phyloP scores from a whole-genome alignment of 2,329 filamentous ascomycete genomes.

The Trichoderma koningiopsis region DNA sequence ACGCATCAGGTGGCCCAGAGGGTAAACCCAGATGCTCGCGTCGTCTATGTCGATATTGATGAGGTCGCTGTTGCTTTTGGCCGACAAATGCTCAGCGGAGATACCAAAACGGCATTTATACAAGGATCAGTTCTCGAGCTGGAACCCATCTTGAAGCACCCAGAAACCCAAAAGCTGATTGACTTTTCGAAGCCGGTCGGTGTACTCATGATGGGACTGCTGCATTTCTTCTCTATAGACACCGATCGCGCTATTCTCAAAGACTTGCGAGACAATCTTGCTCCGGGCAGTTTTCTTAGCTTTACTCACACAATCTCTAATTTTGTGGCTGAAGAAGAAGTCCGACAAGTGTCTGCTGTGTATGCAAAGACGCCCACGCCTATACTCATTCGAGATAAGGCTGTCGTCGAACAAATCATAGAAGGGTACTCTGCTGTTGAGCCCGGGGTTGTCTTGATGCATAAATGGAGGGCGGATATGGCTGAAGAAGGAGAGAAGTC shows the following conservation, averaged over 20 bases:
- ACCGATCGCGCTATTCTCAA: neutral
- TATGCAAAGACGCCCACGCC: slow-evolving; percentile 11
- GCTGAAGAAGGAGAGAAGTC: slow-evolving; percentile 20
- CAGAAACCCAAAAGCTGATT: slow-evolving; percentile 13
- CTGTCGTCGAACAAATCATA: neutral
- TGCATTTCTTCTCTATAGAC: slow-evolving; percentile 1
- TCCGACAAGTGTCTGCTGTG: neutral
- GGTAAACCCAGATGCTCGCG: slow-evolving; percentile 2
- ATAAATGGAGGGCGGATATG: slow-evolving; percentile 14
- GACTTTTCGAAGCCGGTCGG: slow-evolving; percentile 19
- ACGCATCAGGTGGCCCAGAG: slow-evolving; percentile 18
- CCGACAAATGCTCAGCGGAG: neutral
- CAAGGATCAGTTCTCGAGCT: slow-evolving; percentile 12
- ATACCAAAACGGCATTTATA: slow-evolving; percentile 3
- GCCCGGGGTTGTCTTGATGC: neutral
- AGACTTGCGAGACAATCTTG: neutral
- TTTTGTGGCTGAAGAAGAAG: neutral
- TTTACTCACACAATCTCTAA: neutral
- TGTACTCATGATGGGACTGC: slow-evolving; percentile 16
- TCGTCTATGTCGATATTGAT: slow-evolving; percentile 15
- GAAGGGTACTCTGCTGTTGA: neutral
- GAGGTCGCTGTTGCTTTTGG: neutral
- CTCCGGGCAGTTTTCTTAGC: neutral
- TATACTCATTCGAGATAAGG: neutral
- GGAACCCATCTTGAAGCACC: slow-evolving; percentile 12